Percentiles rank a stretch among this genome's conserved stretches.
Evolutionary conservation across 164 flowering plant genomes (phyloP).

Genomic region (Echeveria elegans): DNA sequence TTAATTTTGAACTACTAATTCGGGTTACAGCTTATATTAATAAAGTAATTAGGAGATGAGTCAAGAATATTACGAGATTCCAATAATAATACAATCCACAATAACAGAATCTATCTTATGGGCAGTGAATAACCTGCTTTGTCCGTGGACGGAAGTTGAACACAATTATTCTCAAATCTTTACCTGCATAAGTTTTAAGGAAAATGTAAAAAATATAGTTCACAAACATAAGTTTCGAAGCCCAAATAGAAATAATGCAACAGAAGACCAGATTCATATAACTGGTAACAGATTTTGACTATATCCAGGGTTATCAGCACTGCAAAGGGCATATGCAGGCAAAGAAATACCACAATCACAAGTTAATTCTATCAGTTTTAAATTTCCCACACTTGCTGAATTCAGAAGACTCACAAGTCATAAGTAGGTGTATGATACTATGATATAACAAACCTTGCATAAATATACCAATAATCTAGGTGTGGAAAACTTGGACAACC

Average conservation of each 20-base stretch:
- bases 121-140: slow-evolving; percentile 46
- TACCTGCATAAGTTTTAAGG: slow-evolving; percentile 46
- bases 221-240: neutral
- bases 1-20: neutral
- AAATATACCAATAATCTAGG: neutral
- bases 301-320: neutral
- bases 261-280: neutral
- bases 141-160: slow-evolving; percentile 83
- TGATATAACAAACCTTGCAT: neutral
- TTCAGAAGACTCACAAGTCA: neutral
- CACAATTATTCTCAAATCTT: slow-evolving; percentile 89
- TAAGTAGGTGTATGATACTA: neutral
- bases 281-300: neutral
- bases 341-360: neutral
- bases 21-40: neutral
- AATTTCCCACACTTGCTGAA: neutral
- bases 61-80: no score
- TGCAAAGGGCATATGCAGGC: neutral
- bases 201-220: neutral
- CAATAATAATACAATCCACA: neutral
- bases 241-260: neutral
- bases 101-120: neutral
- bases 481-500: neutral
- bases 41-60: neutral
- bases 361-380: neutral